These are phyloP conservation scores for Stagonosporopsis chrysanthemi DNA, from an alignment of 2,329 filamentous ascomycete species.

Conservation along the genomic window DNA sequence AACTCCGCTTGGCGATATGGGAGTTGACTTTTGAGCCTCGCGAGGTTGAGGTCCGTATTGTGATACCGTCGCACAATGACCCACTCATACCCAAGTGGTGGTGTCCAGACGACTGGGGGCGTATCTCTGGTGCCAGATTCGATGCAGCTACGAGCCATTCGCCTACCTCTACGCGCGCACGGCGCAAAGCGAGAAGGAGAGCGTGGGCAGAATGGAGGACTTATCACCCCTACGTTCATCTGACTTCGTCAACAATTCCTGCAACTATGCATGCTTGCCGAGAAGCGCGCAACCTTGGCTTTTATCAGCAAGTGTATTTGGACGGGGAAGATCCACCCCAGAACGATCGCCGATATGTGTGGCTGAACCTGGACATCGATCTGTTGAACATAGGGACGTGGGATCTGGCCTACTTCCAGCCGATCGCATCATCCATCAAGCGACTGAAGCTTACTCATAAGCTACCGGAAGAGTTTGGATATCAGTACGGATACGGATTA, in stretches of 20 bases:
- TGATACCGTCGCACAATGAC: neutral
- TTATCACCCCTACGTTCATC: neutral
- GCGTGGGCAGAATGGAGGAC: too few species aligned
- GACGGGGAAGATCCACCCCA: neutral
- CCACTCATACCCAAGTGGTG: neutral
- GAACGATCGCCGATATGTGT: neutral
- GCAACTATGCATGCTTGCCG: neutral
- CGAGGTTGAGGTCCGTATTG: slow-evolving; percentile 19
- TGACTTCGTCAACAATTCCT: neutral
- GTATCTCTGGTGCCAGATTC: neutral
- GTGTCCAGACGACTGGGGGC: neutral
- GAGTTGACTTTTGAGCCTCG: slow-evolving; percentile 22
- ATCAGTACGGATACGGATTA: neutral
- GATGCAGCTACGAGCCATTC: neutral
- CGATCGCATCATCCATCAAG: neutral
- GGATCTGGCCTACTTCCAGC: neutral
- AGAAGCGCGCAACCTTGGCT: neutral
- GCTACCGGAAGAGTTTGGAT: neutral
- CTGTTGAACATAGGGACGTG: neutral
- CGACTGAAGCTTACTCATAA: neutral
- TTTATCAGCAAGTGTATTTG: neutral
- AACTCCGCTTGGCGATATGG: slow-evolving; percentile 25
- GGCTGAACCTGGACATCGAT: neutral
- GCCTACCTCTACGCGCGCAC: neutral
- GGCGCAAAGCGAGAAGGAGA: too few species aligned